Evolutionary conservation across 2,329 filamentous ascomycete species (phyloP).

Genomic region (Claviceps paspali): DNA sequence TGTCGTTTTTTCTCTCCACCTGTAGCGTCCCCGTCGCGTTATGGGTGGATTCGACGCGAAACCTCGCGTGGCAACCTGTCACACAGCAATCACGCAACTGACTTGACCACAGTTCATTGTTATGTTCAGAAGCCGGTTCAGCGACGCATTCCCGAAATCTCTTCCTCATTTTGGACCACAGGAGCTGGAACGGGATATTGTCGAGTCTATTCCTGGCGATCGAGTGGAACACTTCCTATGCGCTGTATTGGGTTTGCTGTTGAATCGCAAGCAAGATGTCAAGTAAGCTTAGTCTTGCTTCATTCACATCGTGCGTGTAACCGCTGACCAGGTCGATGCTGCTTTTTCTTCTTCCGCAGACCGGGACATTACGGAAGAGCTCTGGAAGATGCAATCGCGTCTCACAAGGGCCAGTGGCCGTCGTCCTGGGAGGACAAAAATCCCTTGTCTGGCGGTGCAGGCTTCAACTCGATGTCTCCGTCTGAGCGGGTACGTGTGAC

Average conservation of each 20-base stretch:
- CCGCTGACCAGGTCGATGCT: not conserved
- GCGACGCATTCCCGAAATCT: conserved; percentile 75
- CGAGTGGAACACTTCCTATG: conserved; percentile 81
- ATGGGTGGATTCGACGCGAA: conserved; percentile 32
- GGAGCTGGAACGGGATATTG: conserved; percentile 79
- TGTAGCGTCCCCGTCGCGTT: conserved; percentile 4
- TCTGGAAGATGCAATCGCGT: conserved; percentile 78
- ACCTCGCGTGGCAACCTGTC: conserved; percentile 29
- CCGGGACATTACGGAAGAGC: conserved; percentile 85
- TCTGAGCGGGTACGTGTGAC: conserved; percentile 54
- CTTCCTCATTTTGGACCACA: conserved; percentile 84
- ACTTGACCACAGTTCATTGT: conserved; percentile 65
- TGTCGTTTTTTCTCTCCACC: not conserved
- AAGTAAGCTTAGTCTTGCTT: conserved; percentile 51
- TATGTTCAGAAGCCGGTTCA: conserved; percentile 92
- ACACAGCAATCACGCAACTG: conserved; percentile 1
- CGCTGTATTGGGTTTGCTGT: conserved; percentile 68
- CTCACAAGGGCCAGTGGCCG: conserved; percentile 81
- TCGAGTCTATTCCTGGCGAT: conserved; percentile 63
- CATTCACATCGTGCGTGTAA: not conserved
- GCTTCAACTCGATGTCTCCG: conserved; percentile 70
- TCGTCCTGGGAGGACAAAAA: conserved; percentile 68
- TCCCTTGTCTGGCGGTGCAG: conserved; percentile 64
- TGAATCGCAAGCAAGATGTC: conserved; percentile 97
- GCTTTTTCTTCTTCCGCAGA: conserved; percentile 30